These are phyloP conservation scores for Asclepias syriaca DNA, from an alignment of 257 asterid genomes.

Conservation along the genomic window DNA sequence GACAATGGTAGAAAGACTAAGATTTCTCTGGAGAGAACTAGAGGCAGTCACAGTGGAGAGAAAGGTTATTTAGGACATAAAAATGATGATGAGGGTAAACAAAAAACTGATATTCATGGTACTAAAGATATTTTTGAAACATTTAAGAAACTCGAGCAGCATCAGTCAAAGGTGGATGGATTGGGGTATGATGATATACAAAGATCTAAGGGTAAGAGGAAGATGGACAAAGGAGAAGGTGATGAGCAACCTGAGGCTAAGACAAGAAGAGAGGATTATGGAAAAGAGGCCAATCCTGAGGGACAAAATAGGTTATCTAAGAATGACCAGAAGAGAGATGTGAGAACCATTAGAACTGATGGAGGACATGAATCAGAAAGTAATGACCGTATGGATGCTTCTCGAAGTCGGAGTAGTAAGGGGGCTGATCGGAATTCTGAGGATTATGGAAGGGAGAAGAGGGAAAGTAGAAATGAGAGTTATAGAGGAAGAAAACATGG, in stretches of 20 bases:
- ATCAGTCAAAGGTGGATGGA: constrained; percentile 33
- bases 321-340: constrained; percentile 24
- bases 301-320: constrained; percentile 23
- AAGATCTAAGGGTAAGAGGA: constrained; percentile 33
- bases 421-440: constrained; percentile 33
- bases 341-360: constrained; percentile 16
- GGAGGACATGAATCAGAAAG: constrained; percentile 24
- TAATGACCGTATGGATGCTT: constrained; percentile 12
- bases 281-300: constrained; percentile 30
- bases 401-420: constrained; percentile 22
- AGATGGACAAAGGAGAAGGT: constrained; percentile 25
- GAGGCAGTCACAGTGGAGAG: constrained; percentile 23
- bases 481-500: constrained; percentile 46
- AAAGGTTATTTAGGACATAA: constrained; percentile 23
- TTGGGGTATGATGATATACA: constrained; percentile 32
- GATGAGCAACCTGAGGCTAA: constrained; percentile 38
- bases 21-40: constrained; percentile 24
- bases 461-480: constrained; percentile 40
- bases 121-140: constrained; percentile 31
- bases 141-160: constrained; percentile 43
- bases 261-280: constrained; percentile 34
- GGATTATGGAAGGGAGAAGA: constrained; percentile 33
- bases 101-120: neutral
- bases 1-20: constrained; percentile 14
- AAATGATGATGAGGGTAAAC: constrained; percentile 28